phyloP scores from a whole-genome alignment of 1,284 basidiomycete species.

The Cryptococcus depauperatus region DNA sequence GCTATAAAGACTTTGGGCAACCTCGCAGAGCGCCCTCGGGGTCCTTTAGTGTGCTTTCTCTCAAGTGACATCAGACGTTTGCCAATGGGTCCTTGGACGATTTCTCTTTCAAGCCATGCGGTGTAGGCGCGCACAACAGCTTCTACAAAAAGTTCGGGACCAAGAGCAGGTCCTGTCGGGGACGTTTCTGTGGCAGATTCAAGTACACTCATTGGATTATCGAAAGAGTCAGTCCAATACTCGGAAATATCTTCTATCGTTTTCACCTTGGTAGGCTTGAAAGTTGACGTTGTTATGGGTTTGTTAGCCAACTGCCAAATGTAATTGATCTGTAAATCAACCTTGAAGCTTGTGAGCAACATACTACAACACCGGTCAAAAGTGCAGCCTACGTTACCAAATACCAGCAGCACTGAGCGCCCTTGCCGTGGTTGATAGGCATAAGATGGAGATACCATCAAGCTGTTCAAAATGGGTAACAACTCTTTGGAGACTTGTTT shows the following conservation, averaged over 20 bases:
- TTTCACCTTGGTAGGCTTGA: neutral
- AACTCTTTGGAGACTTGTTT: conserved; percentile 37
- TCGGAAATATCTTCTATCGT: no score
- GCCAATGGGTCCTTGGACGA: conserved; percentile 36
- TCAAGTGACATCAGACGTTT: conserved; percentile 6
- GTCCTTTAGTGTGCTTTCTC: neutral
- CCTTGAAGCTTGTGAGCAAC: conserved; percentile 16
- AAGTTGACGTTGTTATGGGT: conserved; percentile 16
- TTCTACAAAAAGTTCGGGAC: conserved; percentile 34
- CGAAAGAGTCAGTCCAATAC: neutral
- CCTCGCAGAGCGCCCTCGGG: neutral
- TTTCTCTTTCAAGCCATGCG: conserved; percentile 32
- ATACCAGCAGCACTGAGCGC: conserved; percentile 33
- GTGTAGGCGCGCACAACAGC: conserved; percentile 29
- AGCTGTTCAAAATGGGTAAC: conserved; percentile 26
- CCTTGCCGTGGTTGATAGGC: conserved; percentile 21
- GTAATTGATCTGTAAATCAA: conserved; percentile 43
- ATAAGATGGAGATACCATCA: conserved; percentile 34
- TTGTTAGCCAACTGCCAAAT: conserved; percentile 40
- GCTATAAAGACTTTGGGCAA: conserved; percentile 29
- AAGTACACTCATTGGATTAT: conserved; percentile 10
- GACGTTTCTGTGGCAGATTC: conserved; percentile 35
- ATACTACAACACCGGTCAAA: neutral
- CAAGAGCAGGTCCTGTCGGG: conserved; percentile 31
- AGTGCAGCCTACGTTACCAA: conserved; percentile 34